Conservation (phyloP, 176 grass and related monocot genomes). For the Phragmites australis region DNA sequence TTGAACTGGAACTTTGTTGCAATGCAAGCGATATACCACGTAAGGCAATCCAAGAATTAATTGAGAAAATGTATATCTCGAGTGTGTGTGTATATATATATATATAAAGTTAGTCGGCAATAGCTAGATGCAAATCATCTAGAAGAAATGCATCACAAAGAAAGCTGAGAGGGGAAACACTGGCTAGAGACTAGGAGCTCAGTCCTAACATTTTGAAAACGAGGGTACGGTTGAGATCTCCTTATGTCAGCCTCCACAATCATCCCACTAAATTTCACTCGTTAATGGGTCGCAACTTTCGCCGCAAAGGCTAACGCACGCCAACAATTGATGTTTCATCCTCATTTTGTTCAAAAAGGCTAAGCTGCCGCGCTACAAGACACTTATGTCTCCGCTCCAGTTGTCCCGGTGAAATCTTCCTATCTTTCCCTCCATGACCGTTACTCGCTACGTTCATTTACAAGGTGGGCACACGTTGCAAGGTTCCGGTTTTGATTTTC, state of each 20-base stretch:
- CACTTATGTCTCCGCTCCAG: background rate
- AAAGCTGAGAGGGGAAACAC: constrained; percentile 4
- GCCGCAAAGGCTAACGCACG: constrained; percentile 35
- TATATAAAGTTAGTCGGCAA: background rate
- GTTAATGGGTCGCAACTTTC: constrained; percentile 13
- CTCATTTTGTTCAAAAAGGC: constrained; percentile 5
- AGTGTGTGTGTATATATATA: too few relatives aligned
- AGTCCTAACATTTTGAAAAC: constrained; percentile 39
- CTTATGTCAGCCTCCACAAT: constrained; percentile 45
- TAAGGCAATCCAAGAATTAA: background rate
- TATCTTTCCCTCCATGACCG: too few relatives aligned
- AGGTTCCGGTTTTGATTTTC: background rate
- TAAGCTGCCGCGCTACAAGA: constrained; percentile 16
- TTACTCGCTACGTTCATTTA: background rate
- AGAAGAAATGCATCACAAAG: background rate
- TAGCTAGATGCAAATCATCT: background rate
- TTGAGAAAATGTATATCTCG: background rate
- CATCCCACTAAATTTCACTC: constrained; percentile 34
- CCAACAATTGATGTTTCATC: background rate
- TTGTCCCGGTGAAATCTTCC: background rate
- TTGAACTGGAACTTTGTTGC: background rate
- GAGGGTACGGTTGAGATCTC: constrained; percentile 23
- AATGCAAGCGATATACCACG: background rate
- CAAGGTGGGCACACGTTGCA: too few relatives aligned
- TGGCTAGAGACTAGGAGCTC: constrained; percentile 11